Base-by-base conservation (phyloP, 176 grass and related monocot genomes). In the Metroxylon sagu region DNA sequence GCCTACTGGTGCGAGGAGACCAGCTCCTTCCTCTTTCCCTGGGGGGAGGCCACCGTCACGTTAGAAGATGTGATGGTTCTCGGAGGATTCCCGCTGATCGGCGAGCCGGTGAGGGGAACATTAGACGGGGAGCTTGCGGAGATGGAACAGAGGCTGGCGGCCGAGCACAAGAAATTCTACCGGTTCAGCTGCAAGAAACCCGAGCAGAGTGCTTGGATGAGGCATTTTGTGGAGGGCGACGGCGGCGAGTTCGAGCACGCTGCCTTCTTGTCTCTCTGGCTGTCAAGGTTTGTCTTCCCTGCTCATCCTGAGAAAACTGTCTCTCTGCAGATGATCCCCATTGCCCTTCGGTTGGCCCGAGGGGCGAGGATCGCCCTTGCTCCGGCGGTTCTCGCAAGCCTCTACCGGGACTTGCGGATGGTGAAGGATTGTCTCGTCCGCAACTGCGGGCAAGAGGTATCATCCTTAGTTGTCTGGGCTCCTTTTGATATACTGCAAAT, bases 151-250 rank as follows among this genome's bases (percentile, higher is more conserved):
- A 80, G 68, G 50, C 79, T 96, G 55, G 80, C 85, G 29, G 74
- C 56, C 14, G 83, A 87, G 14, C 86, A 88, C 65, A 78, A 84
- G 50, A 80, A 59, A 16, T 85, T 97, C 59, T 91, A 91, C 62
- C 77, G 87, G 50, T 91, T 78, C 73, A 74, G 81, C 50, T 85
- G 84, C 78, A 91, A 97, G 84, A 91, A 97, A 68, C 81, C 92
- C 14, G 82, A 91, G 69, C 87, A 91, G 58, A 87, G 84, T 4
- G 87, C 87, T 17, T 91, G 92, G 87, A 57, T 97, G 50, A 97
- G 79, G 62, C 78, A 82, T 66, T 97, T 85, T 78, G 75, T 97
- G 54, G 73, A 72, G 28, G 77, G 76, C 25, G 54, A 55, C 14
- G 70, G 76, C 29, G 29, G 58, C 17, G 71, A 71, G 26, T 18